Conservation (phyloP, 2,329 filamentous ascomycete species). For the Purpureocillium lavendulum region DNA sequence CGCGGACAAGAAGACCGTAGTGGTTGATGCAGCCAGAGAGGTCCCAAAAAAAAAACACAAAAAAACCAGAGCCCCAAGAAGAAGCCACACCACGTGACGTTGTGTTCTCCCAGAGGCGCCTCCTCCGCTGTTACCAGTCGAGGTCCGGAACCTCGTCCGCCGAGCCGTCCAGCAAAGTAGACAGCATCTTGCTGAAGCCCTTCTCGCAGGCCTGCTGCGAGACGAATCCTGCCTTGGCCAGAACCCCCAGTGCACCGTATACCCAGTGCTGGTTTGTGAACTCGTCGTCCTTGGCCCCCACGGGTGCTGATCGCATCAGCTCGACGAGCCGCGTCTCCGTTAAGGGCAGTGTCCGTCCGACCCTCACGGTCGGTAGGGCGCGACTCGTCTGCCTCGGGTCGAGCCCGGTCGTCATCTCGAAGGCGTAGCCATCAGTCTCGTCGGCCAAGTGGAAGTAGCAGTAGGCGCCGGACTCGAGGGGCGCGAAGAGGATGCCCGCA, state of each 20-base stretch:
- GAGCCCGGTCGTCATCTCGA: constrained; percentile 7
- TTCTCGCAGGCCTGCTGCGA: constrained; percentile 5
- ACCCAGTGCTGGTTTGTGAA: constrained; percentile 10
- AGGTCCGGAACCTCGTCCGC: constrained; percentile 7
- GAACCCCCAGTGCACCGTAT: constrained; percentile 4
- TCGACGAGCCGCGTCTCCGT: constrained; percentile 2
- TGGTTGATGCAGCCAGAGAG: too few relatives aligned
- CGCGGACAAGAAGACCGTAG: too few relatives aligned
- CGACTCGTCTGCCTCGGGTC: constrained; percentile 8
- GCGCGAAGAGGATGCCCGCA: constrained; percentile 7
- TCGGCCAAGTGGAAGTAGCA: constrained; percentile 7
- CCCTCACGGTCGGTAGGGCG: constrained; percentile 7
- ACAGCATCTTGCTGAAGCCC: constrained; percentile 8
- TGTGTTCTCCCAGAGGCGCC: too few relatives aligned
- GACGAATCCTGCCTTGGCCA: constrained; percentile 5
- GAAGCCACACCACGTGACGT: too few relatives aligned
- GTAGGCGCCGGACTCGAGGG: constrained; percentile 4
- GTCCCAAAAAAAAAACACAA: too few relatives aligned
- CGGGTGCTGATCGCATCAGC: constrained; percentile 5
- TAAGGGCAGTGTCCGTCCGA: constrained; percentile 6
- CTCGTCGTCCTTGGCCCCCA: constrained; percentile 7
- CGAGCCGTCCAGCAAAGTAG: constrained; percentile 9
- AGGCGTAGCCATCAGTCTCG: constrained; percentile 1
- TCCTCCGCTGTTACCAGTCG: neutral
- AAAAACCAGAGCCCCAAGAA: neutral